A percentile compares a stretch with the other conserved stretches of the same genome.
Conservation (phyloP, 2,329 filamentous ascomycete genomes). For the Curvularia lunata region DNA sequence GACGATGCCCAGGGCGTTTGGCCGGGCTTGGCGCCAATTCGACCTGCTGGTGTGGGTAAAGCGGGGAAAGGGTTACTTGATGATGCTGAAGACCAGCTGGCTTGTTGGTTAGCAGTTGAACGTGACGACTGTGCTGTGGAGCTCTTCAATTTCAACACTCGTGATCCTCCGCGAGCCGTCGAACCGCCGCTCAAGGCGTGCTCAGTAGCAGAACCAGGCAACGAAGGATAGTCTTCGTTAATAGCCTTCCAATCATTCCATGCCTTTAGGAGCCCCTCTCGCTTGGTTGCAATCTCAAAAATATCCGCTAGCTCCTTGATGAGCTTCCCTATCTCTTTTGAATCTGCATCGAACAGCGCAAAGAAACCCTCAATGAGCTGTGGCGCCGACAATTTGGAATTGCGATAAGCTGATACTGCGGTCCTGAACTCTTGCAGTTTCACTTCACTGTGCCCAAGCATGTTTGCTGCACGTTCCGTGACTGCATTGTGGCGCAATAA, state of each 20-base stretch:
- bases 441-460: conserved; percentile 76
- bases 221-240: conserved; percentile 91
- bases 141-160: conserved; percentile 72
- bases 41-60: conserved; percentile 36
- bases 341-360: conserved; percentile 80
- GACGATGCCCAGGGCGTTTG: conserved; percentile 47
- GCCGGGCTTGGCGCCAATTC: conserved; percentile 46
- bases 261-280: conserved; percentile 74
- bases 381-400: conserved; percentile 70
- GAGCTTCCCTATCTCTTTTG: conserved; percentile 82
- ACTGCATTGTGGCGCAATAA: conserved; percentile 82
- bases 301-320: conserved; percentile 91
- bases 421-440: conserved; percentile 81
- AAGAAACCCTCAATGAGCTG: conserved; percentile 89
- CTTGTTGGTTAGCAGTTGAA: conserved; percentile 62
- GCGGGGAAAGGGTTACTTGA: conserved; percentile 44
- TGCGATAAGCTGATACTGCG: conserved; percentile 79
- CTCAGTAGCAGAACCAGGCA: conserved; percentile 69
- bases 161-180: conserved; percentile 60
- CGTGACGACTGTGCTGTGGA: conserved; percentile 72
- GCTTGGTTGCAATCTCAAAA: conserved; percentile 82
- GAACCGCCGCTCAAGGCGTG: conserved; percentile 47
- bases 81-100: conserved; percentile 62
- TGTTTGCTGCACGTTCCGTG: conserved; percentile 79
- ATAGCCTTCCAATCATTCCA: conserved; percentile 97